Percentiles rank a stretch among this genome's conserved stretches.
Conservation (phyloP, 2,329 filamentous ascomycete genomes). For the Endothia cerciana region DNA sequence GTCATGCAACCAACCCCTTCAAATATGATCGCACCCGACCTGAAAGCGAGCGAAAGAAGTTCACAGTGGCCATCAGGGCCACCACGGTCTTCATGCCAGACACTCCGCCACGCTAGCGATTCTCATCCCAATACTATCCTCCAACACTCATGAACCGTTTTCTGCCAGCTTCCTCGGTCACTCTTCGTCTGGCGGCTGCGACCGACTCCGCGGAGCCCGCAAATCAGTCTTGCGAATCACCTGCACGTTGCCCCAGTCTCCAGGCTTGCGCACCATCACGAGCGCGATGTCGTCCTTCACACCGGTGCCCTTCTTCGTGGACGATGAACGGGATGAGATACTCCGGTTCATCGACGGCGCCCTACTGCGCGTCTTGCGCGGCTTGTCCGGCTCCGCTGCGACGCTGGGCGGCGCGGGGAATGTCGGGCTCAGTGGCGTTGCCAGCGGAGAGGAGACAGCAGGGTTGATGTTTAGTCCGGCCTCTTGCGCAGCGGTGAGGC, state of each 20-base stretch:
- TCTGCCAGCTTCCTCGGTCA: background rate
- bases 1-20: background rate
- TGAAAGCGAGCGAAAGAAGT: background rate
- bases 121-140: background rate
- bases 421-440: slow-evolving; percentile 16
- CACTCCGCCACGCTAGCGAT: too few species aligned
- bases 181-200: slow-evolving; percentile 26
- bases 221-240: slow-evolving; percentile 28
- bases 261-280: slow-evolving; percentile 27
- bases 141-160: slow-evolving; percentile 14
- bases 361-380: slow-evolving; percentile 23
- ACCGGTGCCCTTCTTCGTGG: slow-evolving; percentile 13
- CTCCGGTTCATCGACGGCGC: slow-evolving; percentile 28
- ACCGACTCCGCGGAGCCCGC: slow-evolving; percentile 19
- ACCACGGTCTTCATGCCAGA: background rate
- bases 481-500: slow-evolving; percentile 21
- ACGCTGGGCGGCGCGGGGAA: slow-evolving; percentile 10
- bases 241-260: slow-evolving; percentile 23
- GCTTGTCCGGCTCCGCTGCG: slow-evolving; percentile 9
- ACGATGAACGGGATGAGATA: slow-evolving; percentile 26
- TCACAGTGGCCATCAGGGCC: background rate
- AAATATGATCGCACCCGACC: background rate
- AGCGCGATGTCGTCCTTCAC: slow-evolving; percentile 28
- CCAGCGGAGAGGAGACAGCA: background rate
- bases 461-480: slow-evolving; percentile 3